phyloP scores from a whole-genome alignment of 768 basidiomycete genomes.

The Boletus vinaceobasis region DNA sequence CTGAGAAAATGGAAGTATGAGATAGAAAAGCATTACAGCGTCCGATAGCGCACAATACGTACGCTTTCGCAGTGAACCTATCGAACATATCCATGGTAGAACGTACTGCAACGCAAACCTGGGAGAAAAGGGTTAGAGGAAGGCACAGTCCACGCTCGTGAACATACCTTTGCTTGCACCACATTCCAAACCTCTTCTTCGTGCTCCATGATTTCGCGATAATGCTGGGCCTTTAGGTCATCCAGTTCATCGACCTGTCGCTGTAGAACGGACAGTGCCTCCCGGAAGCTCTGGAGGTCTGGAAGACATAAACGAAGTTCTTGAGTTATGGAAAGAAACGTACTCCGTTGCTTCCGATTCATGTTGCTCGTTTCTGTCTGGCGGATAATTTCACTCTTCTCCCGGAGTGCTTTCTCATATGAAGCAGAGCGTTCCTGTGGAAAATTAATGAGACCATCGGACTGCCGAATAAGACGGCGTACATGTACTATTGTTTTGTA shows the following conservation, averaged over 20 bases:
- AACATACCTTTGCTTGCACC: constrained; percentile 73
- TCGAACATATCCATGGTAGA: constrained; percentile 93
- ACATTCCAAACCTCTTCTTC: constrained; percentile 96
- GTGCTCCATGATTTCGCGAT: constrained; percentile 85
- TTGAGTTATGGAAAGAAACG: constrained; percentile 27
- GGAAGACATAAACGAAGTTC: constrained; percentile 9
- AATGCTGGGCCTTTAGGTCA: constrained; percentile 78
- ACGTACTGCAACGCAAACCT: constrained; percentile 81
- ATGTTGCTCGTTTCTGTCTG: constrained; percentile 83
- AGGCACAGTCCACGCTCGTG: background rate
- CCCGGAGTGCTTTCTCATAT: constrained; percentile 78
- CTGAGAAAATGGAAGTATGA: constrained; percentile 34
- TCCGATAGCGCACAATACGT: constrained; percentile 29
- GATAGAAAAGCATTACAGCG: constrained; percentile 5
- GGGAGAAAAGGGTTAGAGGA: constrained; percentile 13
- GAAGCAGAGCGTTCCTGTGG: constrained; percentile 75
- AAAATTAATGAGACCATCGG: constrained; percentile 2
- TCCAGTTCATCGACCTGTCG: constrained; percentile 91
- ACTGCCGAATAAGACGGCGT: constrained; percentile 18
- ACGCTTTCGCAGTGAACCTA: constrained; percentile 82
- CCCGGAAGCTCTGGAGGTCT: constrained; percentile 89
- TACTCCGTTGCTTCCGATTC: constrained; percentile 84
- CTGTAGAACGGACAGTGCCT: constrained; percentile 77
- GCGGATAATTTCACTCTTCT: constrained; percentile 81
- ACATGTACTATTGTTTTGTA: constrained; percentile 76